Evolutionary conservation across 2,329 filamentous ascomycete species (phyloP), one percentile per base, ranked within the genome.

Genomic region (Gnomoniopsis smithogilvyi): DNA sequence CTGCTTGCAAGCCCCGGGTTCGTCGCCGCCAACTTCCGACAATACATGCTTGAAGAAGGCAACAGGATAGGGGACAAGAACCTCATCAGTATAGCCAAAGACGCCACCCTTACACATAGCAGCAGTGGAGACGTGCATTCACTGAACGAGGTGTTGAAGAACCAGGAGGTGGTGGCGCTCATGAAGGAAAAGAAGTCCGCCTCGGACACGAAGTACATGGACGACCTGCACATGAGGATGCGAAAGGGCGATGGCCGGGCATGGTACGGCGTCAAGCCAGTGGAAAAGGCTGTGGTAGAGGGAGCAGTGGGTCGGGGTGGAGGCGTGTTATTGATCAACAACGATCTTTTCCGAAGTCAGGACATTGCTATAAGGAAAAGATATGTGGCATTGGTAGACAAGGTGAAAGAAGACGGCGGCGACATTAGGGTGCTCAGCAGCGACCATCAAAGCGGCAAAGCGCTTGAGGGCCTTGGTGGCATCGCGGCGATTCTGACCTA

Each of bases 401-500:
- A 87, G 63, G 94, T 98, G n/a, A 86, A 87, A 64, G 87, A 87
- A 3, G 88, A 92, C 64, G 95, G 94, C 6, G 95, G 94, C 1
- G 92, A 97, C 64, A 91, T 92, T 1, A 81, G 91, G 56, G 85
- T 98, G n/a, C 75, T 98, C 30, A 98, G 94, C 72, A 93, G 90
- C 67, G 89, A 96, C 68, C 94, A 98, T 72, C 94, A 97, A 77
- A 97, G 93, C 71, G 95, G 95, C 1, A 89, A 89, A 76, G 80
- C 92, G 61, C 75, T 99, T 15, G 91, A 93, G 65, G 89, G 87
- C 14, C 72, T 98, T 61, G 93, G 95, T 1, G 90, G 92, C 19
- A 89, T 99, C 62, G 95, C 94, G 17, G 92, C 92, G 1, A 89
- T 97, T 30, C 76, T 97, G 63, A 97, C 94, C 14, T 99, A 93